Evolutionary conservation across 2,329 filamentous ascomycete species (phyloP).

Genomic region (Fusarium agapanthi): DNA sequence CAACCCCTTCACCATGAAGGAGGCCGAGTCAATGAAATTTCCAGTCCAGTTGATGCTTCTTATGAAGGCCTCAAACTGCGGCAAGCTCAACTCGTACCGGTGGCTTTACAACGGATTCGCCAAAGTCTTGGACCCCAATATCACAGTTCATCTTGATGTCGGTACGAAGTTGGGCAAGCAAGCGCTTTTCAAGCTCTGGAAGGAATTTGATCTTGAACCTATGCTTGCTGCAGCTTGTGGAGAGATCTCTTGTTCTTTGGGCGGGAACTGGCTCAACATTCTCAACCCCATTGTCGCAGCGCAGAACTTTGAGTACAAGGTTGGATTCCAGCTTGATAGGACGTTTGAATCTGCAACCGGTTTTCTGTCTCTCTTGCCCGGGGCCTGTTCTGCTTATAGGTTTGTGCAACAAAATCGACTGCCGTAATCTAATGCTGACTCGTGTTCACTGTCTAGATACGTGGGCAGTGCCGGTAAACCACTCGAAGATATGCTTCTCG

Average conservation of each 20-base stretch:
- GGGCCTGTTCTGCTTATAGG: background rate
- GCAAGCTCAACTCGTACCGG: slow-evolving; percentile 4
- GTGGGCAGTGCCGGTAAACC: background rate
- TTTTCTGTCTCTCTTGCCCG: background rate
- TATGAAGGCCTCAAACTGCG: background rate
- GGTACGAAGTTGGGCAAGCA: background rate
- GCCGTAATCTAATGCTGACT: accelerated
- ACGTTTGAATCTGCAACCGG: background rate
- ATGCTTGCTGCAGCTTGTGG: background rate
- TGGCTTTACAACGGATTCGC: background rate
- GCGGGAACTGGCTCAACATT: background rate
- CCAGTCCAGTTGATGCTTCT: background rate
- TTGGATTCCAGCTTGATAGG: background rate
- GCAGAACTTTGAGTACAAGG: slow-evolving; percentile 7
- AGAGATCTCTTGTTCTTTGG: background rate
- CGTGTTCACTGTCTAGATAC: background rate
- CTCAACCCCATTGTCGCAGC: background rate
- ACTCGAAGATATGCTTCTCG: background rate
- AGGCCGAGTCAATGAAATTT: background rate
- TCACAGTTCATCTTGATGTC: background rate
- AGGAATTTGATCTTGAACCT: background rate
- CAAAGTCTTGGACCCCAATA: background rate
- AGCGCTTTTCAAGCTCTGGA: background rate
- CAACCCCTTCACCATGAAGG: too few species aligned
- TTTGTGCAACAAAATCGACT: background rate